These are phyloP conservation scores for Coix lacrymajobi DNA, from an alignment of 176 grass and related monocot genomes.

Conservation along the genomic window DNA sequence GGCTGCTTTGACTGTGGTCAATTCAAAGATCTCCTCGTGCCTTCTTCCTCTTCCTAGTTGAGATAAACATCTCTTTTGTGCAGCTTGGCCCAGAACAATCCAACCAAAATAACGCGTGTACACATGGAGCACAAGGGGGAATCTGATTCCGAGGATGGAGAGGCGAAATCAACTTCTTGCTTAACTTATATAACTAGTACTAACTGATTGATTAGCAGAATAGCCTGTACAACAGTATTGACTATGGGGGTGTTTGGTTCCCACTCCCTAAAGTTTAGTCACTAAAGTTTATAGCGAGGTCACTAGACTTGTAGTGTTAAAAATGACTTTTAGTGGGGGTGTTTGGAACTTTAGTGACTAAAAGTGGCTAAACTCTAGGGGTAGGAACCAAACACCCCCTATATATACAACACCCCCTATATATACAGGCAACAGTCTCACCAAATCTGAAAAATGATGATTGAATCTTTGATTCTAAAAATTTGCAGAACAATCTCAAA, in stretches of 20 bases:
- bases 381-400: no score
- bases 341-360: no score
- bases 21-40: constrained; percentile 24
- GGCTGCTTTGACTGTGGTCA: constrained; percentile 20
- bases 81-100: not conserved
- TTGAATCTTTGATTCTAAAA: constrained; percentile 5
- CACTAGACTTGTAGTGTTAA: no score
- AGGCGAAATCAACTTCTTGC: not conserved
- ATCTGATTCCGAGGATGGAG: constrained; percentile 8
- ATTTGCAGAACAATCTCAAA: constrained; percentile 3
- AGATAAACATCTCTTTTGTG: not conserved
- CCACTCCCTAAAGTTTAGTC: no score
- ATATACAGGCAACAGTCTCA: not conserved
- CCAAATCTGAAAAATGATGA: not conserved
- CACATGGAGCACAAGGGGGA: not conserved
- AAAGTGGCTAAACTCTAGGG: no score
- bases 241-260: no score
- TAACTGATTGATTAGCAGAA: not conserved
- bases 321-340: no score
- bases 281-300: no score
- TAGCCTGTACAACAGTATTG: constrained; percentile 4
- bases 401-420: no score
- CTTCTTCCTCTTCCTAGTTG: not conserved
- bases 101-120: not conserved
- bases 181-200: not conserved